phyloP scores from a whole-genome alignment of 2,329 filamentous ascomycete species.

The Beauveria australis region DNA sequence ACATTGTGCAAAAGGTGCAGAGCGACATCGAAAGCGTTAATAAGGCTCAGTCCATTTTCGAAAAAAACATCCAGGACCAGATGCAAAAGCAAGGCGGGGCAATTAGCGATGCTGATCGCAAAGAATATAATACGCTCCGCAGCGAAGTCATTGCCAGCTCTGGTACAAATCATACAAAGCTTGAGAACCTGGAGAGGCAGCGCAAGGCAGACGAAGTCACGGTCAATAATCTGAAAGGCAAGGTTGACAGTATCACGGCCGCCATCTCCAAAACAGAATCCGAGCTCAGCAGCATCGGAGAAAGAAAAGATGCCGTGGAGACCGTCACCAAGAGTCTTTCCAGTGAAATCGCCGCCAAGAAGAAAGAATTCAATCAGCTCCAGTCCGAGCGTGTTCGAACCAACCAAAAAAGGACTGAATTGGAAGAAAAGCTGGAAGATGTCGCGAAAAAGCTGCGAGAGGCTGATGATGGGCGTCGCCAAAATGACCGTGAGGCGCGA shows the following conservation, averaged over 20 bases:
- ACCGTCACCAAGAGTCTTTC: slow-evolving; percentile 58
- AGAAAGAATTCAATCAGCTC: slow-evolving; percentile 80
- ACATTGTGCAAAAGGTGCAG: slow-evolving; percentile 62
- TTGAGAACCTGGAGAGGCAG: slow-evolving; percentile 81
- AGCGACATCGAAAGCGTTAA: slow-evolving; percentile 79
- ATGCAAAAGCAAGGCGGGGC: slow-evolving; percentile 82
- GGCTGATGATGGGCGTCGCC: slow-evolving; percentile 75
- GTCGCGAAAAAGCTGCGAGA: slow-evolving; percentile 73
- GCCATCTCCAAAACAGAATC: slow-evolving; percentile 64
- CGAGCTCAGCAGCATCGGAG: slow-evolving; percentile 60
- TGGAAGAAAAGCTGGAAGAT: slow-evolving; percentile 85
- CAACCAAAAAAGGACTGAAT: slow-evolving; percentile 74
- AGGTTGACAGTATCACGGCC: slow-evolving; percentile 70
- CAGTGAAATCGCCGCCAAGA: slow-evolving; percentile 75
- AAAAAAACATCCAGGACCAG: slow-evolving; percentile 76
- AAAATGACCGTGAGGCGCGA: slow-evolving; percentile 72
- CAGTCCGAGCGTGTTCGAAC: slow-evolving; percentile 76
- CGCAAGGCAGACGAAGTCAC: slow-evolving; percentile 88
- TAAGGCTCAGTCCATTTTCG: slow-evolving; percentile 82
- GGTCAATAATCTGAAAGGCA: slow-evolving; percentile 80
- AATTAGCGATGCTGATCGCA: slow-evolving; percentile 75
- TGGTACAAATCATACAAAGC: slow-evolving; percentile 69
- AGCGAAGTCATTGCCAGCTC: slow-evolving; percentile 79
- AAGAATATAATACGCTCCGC: slow-evolving; percentile 79
- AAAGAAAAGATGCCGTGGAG: slow-evolving; percentile 58